Base-by-base conservation (phyloP, 208 protist genomes). In the Trypanosoma caninum region DNA sequence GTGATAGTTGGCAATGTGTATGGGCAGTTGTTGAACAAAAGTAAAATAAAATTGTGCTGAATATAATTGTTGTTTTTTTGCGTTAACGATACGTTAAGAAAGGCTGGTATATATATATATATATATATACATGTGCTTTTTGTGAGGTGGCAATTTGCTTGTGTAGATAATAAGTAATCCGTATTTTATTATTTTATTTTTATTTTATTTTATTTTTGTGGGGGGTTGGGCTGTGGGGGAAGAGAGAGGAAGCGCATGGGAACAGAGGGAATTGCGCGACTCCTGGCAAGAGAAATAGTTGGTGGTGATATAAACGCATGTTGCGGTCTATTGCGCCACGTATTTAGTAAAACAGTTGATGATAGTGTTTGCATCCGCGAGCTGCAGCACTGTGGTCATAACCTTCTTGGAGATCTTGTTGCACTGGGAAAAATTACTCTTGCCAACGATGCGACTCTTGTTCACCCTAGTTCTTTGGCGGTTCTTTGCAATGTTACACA, bases 401-500 rank as follows among this genome's bases (percentile, higher is more conserved):
- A 52, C 25, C 59, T 91, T 44, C 22, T 78, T 9, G 56, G 69
- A 22, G 71, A 79, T 42, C 59, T 88, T 34, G 62, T 87, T 51
- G 51, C 57, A 18, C 70, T 92, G 8, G 85, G 81, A 23, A 71
- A 66, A 30, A 45, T 58, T 2, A 76, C 74, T 46, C 50, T 92
- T 44, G 22, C 55, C 9, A 69, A 78, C 42, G 64, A 87, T 45
- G 38, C 79, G n/a, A 46, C 65, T 9, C 66, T 84, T 16, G 81
- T 89, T 48, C 72, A 68, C 57, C 61, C 76, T 10, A 76, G 80
- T 2, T 89, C 87, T 44, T 57, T 94, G 20, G 66, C 75, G 41
- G 74, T 94, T 41, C 65, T 94, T 51, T 89, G 83, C 66, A 76
- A 94, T 67, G 72, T 75, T 10, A 76, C 87, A n/a, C 83, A 89